Evolutionary conservation across 768 basidiomycete species (phyloP).

Genomic region (Tubosaeta sp.): DNA sequence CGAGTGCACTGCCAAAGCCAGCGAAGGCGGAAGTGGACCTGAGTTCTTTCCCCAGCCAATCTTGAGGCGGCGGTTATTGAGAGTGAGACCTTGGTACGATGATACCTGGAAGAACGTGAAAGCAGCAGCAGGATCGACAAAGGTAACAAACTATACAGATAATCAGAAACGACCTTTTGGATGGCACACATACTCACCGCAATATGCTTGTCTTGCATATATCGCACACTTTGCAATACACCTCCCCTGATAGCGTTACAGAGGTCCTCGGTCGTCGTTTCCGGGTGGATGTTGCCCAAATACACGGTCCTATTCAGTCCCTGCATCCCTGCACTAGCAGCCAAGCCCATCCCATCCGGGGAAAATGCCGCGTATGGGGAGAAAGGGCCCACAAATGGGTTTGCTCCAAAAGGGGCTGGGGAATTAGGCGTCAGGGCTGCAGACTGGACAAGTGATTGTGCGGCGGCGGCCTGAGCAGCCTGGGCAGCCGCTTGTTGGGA

Average conservation of each 20-base stretch:
- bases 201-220: conserved; percentile 97
- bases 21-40: conserved; percentile 76
- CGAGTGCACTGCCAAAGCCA: conserved; percentile 84
- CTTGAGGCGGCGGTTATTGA: conserved; percentile 93
- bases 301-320: conserved; percentile 91
- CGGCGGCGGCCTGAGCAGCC: conserved; percentile 83
- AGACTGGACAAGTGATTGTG: conserved; percentile 60
- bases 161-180: conserved; percentile 1
- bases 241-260: conserved; percentile 98
- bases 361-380: conserved; percentile 51
- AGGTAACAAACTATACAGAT: conserved; percentile 78
- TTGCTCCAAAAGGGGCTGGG: conserved; percentile 28
- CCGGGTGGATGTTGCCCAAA: conserved; percentile 94
- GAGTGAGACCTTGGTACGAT: conserved; percentile 79
- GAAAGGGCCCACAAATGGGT: conserved; percentile 35
- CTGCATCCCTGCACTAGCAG: conserved; percentile 35
- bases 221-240: conserved; percentile 89
- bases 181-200: conserved; percentile 53
- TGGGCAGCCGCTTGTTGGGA: conserved; percentile 88
- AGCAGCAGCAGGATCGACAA: conserved; percentile 90
- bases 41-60: conserved; percentile 98
- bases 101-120: conserved; percentile 94
- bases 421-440: conserved; percentile 35
- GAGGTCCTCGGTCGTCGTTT: conserved; percentile 90
- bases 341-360: conserved; percentile 36